Conservation (phyloP, 2,329 filamentous ascomycete genomes). For the Botrytis cinerea region DNA sequence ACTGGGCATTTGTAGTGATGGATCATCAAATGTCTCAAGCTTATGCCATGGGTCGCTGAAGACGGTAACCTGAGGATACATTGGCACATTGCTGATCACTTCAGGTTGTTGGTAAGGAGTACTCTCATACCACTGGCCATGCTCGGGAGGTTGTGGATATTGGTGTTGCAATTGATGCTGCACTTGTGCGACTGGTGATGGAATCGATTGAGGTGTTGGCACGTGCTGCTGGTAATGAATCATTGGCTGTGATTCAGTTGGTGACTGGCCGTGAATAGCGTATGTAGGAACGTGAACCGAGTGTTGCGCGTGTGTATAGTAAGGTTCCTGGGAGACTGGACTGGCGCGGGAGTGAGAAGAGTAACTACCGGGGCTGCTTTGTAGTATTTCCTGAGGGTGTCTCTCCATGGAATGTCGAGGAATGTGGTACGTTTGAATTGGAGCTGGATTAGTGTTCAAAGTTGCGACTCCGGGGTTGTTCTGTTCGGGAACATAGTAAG, state of each 20-base stretch:
- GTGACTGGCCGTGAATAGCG: constrained; percentile 50
- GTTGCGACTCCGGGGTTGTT: constrained; percentile 63
- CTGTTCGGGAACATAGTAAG: constrained; percentile 59
- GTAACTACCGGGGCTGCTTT: constrained; percentile 61
- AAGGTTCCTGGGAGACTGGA: constrained; percentile 54
- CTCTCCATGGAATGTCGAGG: constrained; percentile 45
- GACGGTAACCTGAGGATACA: constrained; percentile 52
- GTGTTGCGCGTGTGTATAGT: constrained; percentile 56
- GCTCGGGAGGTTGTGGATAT: constrained; percentile 46
- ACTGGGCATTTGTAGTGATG: constrained; percentile 60
- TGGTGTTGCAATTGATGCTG: constrained; percentile 43
- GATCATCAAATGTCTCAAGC: constrained; percentile 56
- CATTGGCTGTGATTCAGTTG: constrained; percentile 50
- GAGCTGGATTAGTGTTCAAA: constrained; percentile 56
- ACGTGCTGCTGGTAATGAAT: constrained; percentile 41
- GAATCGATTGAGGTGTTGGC: constrained; percentile 34
- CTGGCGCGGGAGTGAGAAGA: constrained; percentile 57
- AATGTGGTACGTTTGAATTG: constrained; percentile 51
- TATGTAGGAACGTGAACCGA: constrained; percentile 52
- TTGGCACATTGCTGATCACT: constrained; percentile 55
- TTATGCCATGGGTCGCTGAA: constrained; percentile 59
- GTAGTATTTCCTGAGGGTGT: constrained; percentile 51
- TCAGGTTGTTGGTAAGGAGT: constrained; percentile 58
- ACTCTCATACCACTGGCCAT: constrained; percentile 55
- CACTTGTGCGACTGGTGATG: constrained; percentile 40